These are phyloP conservation scores for Coemansia sp. DNA, from an alignment of 192 early-diverging fungal species.

Conservation along the genomic window DNA sequence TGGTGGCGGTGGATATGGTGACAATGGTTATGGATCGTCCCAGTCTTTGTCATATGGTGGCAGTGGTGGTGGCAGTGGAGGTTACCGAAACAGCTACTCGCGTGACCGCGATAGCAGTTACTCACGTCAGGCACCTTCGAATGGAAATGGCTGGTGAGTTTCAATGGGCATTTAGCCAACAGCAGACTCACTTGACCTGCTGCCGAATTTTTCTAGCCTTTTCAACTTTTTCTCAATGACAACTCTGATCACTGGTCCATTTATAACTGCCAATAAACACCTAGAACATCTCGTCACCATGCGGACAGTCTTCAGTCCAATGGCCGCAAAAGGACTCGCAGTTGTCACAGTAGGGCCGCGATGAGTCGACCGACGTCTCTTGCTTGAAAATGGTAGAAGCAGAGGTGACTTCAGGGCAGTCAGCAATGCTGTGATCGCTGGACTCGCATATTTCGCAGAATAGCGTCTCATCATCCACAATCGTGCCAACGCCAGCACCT, in stretches of 20 bases:
- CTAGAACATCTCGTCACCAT: constrained; percentile 69
- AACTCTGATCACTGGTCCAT: neutral
- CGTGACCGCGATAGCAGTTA: constrained; percentile 16
- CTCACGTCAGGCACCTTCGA: constrained; percentile 26
- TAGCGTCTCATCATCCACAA: no score
- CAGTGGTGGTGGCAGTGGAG: constrained; percentile 17
- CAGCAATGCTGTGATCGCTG: no score
- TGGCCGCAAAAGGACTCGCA: no score
- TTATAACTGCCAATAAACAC: no score
- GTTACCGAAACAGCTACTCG: constrained; percentile 13
- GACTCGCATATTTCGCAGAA: no score
- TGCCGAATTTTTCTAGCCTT: neutral
- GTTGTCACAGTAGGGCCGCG: no score
- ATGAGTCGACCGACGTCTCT: no score
- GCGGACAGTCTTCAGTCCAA: constrained; percentile 17
- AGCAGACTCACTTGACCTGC: neutral
- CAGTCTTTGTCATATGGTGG: constrained; percentile 33
- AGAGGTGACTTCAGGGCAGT: no score
- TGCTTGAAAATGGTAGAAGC: no score
- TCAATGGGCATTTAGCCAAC: neutral
- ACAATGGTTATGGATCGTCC: constrained; percentile 33
- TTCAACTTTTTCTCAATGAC: neutral
- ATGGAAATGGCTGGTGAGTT: constrained; percentile 24
- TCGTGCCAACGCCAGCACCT: no score
- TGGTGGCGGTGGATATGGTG: constrained; percentile 20